phyloP scores from a whole-genome alignment of 306 rosid genomes.

The Acacia acuminata region DNA sequence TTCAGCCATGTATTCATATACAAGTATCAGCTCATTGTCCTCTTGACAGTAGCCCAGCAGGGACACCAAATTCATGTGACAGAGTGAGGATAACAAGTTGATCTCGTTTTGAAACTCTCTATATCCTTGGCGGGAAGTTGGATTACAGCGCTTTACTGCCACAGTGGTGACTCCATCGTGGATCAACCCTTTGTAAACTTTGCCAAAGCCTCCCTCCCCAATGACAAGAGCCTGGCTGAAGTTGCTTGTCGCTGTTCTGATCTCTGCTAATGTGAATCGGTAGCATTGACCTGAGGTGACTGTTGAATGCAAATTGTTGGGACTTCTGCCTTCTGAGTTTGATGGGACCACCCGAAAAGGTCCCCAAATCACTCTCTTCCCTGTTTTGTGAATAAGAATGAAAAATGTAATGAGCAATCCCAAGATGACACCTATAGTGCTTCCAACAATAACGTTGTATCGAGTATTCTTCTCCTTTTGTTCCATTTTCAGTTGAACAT shows the following conservation, averaged over 20 bases:
- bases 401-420: slow-evolving; percentile 3
- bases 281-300: slow-evolving; percentile 30
- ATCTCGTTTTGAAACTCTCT: slow-evolving; percentile 51
- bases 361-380: slow-evolving; percentile 15
- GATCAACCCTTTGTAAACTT: slow-evolving; percentile 49
- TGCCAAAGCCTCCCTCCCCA: slow-evolving; percentile 58
- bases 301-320: slow-evolving; percentile 21
- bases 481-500: slow-evolving; percentile 18
- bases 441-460: neutral
- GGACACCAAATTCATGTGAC: slow-evolving; percentile 45
- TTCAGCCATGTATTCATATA: slow-evolving; percentile 53
- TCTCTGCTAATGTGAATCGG: slow-evolving; percentile 40
- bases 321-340: neutral
- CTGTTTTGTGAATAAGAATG: slow-evolving; percentile 2
- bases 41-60: slow-evolving; percentile 49
- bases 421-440: slow-evolving; percentile 23
- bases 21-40: slow-evolving; percentile 44
- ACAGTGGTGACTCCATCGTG: slow-evolving; percentile 25
- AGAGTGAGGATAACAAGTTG: slow-evolving; percentile 33
- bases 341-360: slow-evolving; percentile 1
- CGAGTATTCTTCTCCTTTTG: slow-evolving; percentile 4
- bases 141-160: slow-evolving; percentile 52
- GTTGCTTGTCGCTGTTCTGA: slow-evolving; percentile 41
- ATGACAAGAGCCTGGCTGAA: slow-evolving; percentile 40
- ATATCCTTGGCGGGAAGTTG: slow-evolving; percentile 41